Evolutionary conservation across 2,329 filamentous ascomycete genomes (phyloP).

Genomic region (Penicillium corylophilum): DNA sequence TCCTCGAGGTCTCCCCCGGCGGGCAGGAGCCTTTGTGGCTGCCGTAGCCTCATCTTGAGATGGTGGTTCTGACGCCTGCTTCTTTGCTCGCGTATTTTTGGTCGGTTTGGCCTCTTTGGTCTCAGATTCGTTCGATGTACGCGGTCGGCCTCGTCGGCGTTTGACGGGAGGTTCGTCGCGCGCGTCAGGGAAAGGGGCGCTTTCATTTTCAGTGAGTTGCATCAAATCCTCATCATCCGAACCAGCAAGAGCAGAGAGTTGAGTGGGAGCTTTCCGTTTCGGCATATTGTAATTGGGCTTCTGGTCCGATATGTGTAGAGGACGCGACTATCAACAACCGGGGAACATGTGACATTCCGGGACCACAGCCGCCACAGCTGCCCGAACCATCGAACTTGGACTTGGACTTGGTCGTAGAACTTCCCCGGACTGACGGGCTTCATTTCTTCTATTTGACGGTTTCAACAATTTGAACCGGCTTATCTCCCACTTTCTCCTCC

Average conservation of each 20-base stretch:
- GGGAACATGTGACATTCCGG: constrained; percentile 20
- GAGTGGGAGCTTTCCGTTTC: constrained; percentile 43
- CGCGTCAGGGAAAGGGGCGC: constrained; percentile 23
- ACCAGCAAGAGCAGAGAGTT: constrained; percentile 48
- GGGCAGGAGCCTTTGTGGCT: constrained; percentile 20
- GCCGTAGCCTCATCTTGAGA: constrained; percentile 20
- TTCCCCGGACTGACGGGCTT: neutral
- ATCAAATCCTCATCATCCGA: constrained; percentile 47
- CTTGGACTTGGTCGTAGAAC: neutral
- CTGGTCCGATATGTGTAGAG: constrained; percentile 1
- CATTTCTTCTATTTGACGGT: neutral
- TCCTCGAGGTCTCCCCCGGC: constrained; percentile 35
- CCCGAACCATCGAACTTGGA: constrained; percentile 13
- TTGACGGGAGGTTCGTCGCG: constrained; percentile 38
- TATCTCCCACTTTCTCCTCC: neutral
- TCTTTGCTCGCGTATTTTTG: constrained; percentile 32
- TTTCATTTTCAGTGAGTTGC: constrained; percentile 30
- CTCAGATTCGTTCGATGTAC: constrained; percentile 46
- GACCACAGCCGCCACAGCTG: constrained; percentile 21
- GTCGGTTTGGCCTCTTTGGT: too few species aligned
- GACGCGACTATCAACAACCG: constrained; percentile 17
- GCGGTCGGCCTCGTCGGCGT: constrained; percentile 38
- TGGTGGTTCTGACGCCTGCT: constrained; percentile 20
- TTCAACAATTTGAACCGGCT: neutral
- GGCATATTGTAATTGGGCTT: constrained; percentile 30